A percentile compares a stretch with the other conserved stretches of the same genome.
Evolutionary conservation across 78 protist genomes (phyloP).

Genomic region (Dictyostelium capitatum): DNA sequence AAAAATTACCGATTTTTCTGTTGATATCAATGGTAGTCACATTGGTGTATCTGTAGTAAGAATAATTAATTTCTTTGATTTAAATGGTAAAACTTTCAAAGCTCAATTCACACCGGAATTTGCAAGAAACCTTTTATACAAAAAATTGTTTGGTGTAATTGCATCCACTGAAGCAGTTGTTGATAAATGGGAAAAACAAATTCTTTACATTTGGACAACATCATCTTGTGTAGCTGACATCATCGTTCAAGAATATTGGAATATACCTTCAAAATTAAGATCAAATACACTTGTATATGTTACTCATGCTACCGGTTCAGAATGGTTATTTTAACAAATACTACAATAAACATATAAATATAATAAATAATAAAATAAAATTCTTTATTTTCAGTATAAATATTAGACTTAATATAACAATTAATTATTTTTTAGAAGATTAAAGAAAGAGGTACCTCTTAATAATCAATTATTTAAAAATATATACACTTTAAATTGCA

Average conservation of each 20-base stretch:
- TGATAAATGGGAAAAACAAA: constrained; percentile 88
- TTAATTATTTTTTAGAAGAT: no score
- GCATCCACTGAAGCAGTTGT: constrained; percentile 43
- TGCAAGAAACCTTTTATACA: constrained; percentile 69
- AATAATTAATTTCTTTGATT: constrained; percentile 79
- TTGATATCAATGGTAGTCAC: constrained; percentile 53
- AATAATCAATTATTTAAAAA: no score
- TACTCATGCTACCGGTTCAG: constrained; percentile 56
- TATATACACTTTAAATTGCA: no score
- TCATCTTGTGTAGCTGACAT: constrained; percentile 50
- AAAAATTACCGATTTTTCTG: constrained; percentile 85
- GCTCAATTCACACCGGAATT: constrained; percentile 70
- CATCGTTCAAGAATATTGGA: constrained; percentile 66
- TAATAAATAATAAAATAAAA: not conserved
- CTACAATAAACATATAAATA: not conserved
- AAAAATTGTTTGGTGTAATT: constrained; percentile 84
- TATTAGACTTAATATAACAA: no score
- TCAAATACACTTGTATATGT: constrained; percentile 73
- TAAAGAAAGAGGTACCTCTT: no score
- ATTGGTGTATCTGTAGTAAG: constrained; percentile 83
- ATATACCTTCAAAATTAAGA: constrained; percentile 51
- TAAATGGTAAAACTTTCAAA: constrained; percentile 56
- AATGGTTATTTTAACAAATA: constrained; percentile 44
- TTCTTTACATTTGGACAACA: constrained; percentile 80
- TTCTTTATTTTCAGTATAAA: not conserved